Evolutionary conservation across 345 rosid species (phyloP).

Genomic region (Aquilaria yunnanensis): DNA sequence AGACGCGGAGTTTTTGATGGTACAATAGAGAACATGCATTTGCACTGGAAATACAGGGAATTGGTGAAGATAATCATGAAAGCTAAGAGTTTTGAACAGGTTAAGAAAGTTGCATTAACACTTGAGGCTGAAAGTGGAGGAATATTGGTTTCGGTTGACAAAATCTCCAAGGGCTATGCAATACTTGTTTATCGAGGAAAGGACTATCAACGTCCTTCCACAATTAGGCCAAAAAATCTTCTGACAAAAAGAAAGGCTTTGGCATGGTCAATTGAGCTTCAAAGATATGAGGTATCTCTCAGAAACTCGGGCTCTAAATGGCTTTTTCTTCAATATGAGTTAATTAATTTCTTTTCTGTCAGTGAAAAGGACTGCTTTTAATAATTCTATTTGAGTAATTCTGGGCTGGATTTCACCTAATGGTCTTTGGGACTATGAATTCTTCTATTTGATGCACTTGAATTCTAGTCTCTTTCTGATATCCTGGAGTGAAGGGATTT

Average conservation of each 20-base stretch:
- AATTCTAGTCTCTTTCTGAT: background rate
- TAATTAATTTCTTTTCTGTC: too few species aligned
- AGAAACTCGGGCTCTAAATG: background rate
- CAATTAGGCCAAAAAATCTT: constrained; percentile 76
- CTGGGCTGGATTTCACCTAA: too few species aligned
- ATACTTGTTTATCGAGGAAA: constrained; percentile 81
- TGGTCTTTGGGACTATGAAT: too few species aligned
- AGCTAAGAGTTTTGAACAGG: constrained; percentile 67
- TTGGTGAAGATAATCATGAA: constrained; percentile 77
- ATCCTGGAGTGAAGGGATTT: background rate
- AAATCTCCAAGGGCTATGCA: constrained; percentile 87
- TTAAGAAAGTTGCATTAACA: constrained; percentile 73
- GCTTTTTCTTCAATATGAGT: background rate
- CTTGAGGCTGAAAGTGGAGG: constrained; percentile 99
- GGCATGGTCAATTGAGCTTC: constrained; percentile 94
- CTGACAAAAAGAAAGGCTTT: constrained; percentile 95
- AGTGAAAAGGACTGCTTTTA: background rate
- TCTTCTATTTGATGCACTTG: too few species aligned
- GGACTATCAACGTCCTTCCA: constrained; percentile 76
- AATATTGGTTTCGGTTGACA: constrained; percentile 83
- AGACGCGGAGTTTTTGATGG: constrained; percentile 94
- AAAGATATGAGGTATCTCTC: constrained; percentile 67
- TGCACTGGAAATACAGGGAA: constrained; percentile 96
- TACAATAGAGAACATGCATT: constrained; percentile 96
- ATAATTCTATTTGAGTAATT: background rate